Evolutionary conservation across 306 rosid genomes (phyloP).

Genomic region (Comarum palustre): DNA sequence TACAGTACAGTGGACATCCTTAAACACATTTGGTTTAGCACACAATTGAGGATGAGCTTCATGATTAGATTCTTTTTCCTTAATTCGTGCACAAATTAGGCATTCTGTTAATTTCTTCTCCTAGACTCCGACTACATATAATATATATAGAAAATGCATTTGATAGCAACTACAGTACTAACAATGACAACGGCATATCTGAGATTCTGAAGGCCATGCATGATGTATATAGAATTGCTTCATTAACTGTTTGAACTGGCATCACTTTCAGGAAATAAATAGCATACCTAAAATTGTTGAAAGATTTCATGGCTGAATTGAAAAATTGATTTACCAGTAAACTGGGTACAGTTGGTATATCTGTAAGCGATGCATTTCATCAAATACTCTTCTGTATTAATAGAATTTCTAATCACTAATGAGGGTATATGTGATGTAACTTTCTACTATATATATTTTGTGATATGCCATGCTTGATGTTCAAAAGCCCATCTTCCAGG

Average conservation of each 20-base stretch:
- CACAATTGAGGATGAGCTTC: not conserved
- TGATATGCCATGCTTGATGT: not conserved
- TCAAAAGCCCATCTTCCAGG: slow-evolving; percentile 13
- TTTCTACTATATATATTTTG: not conserved
- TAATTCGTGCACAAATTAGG: not conserved
- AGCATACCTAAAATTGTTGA: not conserved
- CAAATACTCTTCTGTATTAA: not conserved
- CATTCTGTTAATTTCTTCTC: not conserved
- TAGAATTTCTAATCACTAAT: not conserved
- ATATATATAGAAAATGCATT: too few species aligned
- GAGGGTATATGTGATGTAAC: not conserved
- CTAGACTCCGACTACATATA: too few species aligned
- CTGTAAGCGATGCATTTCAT: not conserved
- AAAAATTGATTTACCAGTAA: not conserved
- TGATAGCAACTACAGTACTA: not conserved
- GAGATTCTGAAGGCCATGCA: not conserved
- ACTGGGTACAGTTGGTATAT: not conserved
- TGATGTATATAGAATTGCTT: not conserved
- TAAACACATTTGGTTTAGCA: not conserved
- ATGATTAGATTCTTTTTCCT: not conserved
- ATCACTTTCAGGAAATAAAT: slow-evolving; percentile 1
- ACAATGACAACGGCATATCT: not conserved
- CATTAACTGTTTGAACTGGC: slow-evolving; percentile 1
- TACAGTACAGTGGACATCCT: not conserved
- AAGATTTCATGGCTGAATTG: not conserved